Evolutionary conservation across 768 basidiomycete species (phyloP).

Genomic region (Scleroderma citrinum): DNA sequence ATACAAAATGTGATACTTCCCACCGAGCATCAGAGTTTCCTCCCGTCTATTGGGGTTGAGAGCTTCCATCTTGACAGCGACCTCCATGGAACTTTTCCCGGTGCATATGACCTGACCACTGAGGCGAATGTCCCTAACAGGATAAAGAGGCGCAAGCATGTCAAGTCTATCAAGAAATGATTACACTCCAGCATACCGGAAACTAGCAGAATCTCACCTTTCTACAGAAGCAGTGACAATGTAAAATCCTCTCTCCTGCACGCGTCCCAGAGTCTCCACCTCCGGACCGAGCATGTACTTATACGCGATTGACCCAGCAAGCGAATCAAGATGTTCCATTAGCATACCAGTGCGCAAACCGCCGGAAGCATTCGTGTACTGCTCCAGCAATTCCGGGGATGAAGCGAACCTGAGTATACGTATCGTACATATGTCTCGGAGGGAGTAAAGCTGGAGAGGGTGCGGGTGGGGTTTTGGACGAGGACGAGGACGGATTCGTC

Average conservation of each 20-base stretch:
- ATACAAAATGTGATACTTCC: slow-evolving; percentile 16
- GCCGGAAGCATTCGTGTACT: slow-evolving; percentile 66
- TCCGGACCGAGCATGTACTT: slow-evolving; percentile 72
- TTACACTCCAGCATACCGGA: not conserved
- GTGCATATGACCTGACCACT: slow-evolving; percentile 80
- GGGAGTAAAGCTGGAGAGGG: slow-evolving; percentile 22
- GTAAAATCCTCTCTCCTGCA: slow-evolving; percentile 66
- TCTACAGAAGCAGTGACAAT: slow-evolving; percentile 84
- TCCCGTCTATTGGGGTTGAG: slow-evolving; percentile 41
- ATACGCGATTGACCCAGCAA: slow-evolving; percentile 82
- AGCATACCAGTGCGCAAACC: slow-evolving; percentile 68
- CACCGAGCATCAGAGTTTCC: slow-evolving; percentile 58
- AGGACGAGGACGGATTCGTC: slow-evolving; percentile 19
- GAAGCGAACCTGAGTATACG: slow-evolving; percentile 65
- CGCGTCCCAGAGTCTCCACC: slow-evolving; percentile 46
- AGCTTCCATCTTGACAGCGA: slow-evolving; percentile 81
- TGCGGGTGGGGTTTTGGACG: slow-evolving; percentile 12
- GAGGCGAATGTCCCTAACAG: slow-evolving; percentile 61
- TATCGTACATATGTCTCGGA: slow-evolving; percentile 62
- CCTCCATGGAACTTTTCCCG: slow-evolving; percentile 74
- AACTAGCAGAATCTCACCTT: slow-evolving; percentile 35
- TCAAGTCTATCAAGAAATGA: slow-evolving; percentile 45
- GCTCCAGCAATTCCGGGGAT: slow-evolving; percentile 51
- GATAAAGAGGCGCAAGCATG: slow-evolving; percentile 54
- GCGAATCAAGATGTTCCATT: slow-evolving; percentile 76